These are phyloP conservation scores for Fusarium sp. DNA, from an alignment of 2,329 filamentous ascomycete species.

Conservation along the genomic window DNA sequence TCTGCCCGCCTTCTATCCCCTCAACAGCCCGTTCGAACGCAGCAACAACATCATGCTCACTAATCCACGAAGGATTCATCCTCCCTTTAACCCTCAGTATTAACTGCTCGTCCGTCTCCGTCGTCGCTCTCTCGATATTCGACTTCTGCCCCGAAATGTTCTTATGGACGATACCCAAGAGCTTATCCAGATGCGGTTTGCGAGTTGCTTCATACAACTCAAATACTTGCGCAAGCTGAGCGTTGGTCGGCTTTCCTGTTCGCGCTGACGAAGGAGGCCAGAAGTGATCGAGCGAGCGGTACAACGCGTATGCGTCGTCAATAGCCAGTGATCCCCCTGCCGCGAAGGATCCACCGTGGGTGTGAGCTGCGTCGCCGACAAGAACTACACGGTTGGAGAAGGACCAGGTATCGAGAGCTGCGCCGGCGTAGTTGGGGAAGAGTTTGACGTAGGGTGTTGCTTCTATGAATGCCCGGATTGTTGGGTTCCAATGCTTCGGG, in stretches of 20 bases:
- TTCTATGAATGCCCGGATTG: conserved; percentile 47
- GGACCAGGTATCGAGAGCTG: conserved; percentile 53
- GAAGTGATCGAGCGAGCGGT: conserved; percentile 49
- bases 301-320: conserved; percentile 53
- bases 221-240: conserved; percentile 44
- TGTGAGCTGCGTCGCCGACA: conserved; percentile 52
- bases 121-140: conserved; percentile 18
- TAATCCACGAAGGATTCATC: conserved; percentile 54
- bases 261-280: conserved; percentile 36
- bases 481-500: background rate
- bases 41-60: conserved; percentile 56
- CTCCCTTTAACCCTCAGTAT: conserved; percentile 47
- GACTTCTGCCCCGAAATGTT: conserved; percentile 14
- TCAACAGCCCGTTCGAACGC: conserved; percentile 42
- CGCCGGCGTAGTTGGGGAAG: conserved; percentile 52
- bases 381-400: conserved; percentile 49
- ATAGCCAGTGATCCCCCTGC: conserved; percentile 53
- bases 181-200: conserved; percentile 51
- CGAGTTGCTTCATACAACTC: conserved; percentile 54
- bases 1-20: background rate
- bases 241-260: conserved; percentile 13
- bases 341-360: conserved; percentile 53
- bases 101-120: conserved; percentile 51
- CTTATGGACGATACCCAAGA: conserved; percentile 29
- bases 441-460: background rate